Evolutionary conservation across 345 rosid genomes (phyloP).

Genomic region (Euphorbia peplus): DNA sequence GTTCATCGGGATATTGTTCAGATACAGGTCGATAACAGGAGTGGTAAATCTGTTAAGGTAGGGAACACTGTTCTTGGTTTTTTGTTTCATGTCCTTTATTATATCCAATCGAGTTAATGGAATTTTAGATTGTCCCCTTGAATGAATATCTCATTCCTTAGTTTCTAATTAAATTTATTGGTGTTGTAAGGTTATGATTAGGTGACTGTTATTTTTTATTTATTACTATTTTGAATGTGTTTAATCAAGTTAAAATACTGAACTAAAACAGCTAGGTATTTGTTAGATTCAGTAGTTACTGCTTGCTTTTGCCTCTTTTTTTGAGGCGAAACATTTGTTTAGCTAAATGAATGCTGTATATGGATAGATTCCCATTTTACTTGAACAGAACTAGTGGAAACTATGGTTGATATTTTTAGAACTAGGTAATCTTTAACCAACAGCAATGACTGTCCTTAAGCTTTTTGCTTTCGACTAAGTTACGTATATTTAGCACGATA

Average conservation of each 20-base stretch:
- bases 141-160: not conserved
- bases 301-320: not conserved
- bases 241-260: not conserved
- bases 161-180: not conserved
- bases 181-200: not conserved
- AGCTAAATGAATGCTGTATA: not conserved
- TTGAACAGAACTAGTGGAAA: not conserved
- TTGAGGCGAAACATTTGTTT: not conserved
- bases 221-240: not conserved
- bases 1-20: constrained; percentile 38
- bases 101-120: not conserved
- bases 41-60: constrained; percentile 29
- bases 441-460: not conserved
- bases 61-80: constrained; percentile 8
- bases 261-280: not conserved
- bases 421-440: not conserved
- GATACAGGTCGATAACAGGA: constrained; percentile 24
- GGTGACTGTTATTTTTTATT: not conserved
- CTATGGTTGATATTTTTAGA: not conserved
- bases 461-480: not conserved
- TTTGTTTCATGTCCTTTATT: not conserved
- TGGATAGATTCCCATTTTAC: too few relatives aligned
- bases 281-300: too few relatives aligned
- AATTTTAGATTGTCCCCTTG: not conserved
- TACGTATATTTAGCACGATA: not conserved